Conservation (phyloP, 1,284 basidiomycete genomes). For the Ganoderma leucocontextum region DNA sequence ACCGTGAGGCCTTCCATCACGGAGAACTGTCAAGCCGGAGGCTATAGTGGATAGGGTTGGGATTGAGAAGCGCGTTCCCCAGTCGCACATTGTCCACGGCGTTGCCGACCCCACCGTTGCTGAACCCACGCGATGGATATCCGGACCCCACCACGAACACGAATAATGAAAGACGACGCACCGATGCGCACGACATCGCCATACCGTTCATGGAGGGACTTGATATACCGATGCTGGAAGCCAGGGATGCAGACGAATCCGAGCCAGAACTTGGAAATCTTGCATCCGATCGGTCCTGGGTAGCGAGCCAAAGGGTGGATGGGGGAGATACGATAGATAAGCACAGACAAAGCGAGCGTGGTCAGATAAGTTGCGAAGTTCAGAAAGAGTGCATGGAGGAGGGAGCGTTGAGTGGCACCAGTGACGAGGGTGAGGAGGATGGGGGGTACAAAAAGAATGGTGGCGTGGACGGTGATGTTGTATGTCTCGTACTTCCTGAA, state of each 20-base stretch:
- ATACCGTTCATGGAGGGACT: constrained; percentile 36
- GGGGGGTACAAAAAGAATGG: constrained; percentile 8
- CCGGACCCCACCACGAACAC: background rate
- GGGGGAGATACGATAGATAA: constrained; percentile 16
- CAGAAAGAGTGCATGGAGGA: background rate
- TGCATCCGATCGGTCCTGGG: constrained; percentile 36
- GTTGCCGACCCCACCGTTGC: too few relatives aligned
- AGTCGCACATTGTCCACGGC: too few relatives aligned
- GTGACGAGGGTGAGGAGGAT: background rate
- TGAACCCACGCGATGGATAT: background rate
- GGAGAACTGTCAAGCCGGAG: too few relatives aligned
- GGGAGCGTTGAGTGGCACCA: background rate
- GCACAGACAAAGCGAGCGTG: constrained; percentile 2
- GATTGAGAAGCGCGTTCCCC: too few relatives aligned
- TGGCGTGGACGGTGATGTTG: constrained; percentile 2
- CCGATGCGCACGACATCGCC: constrained; percentile 39
- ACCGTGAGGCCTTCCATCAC: too few relatives aligned
- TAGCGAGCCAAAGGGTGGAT: constrained; percentile 18
- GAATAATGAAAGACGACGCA: constrained; percentile 17
- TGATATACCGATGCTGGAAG: constrained; percentile 33
- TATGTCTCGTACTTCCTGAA: constrained; percentile 14
- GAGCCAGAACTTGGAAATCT: constrained; percentile 34
- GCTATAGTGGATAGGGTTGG: too few relatives aligned
- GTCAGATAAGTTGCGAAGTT: constrained; percentile 9
- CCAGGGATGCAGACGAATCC: constrained; percentile 25